phyloP scores from a whole-genome alignment of 2,329 filamentous ascomycete species.

The Escovopsis sp. region DNA sequence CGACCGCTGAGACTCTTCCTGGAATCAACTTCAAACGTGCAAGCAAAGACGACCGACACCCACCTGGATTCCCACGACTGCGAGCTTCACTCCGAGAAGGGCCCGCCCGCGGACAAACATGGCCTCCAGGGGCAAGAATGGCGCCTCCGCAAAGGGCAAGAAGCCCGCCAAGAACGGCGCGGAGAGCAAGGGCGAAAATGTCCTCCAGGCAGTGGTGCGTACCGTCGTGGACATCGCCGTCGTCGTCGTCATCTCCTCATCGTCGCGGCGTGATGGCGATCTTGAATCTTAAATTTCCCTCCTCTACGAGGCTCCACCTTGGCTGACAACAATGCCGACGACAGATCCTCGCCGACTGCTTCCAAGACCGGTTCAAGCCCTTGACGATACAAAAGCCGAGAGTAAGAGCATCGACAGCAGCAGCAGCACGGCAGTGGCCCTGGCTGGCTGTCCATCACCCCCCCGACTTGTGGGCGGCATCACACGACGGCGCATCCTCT shows the following conservation, averaged over 20 bases:
- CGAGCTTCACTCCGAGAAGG: too few species aligned
- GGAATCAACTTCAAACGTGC: too few species aligned
- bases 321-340: too few species aligned
- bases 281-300: too few species aligned
- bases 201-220: slow-evolving; percentile 41
- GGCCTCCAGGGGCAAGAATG: slow-evolving; percentile 30
- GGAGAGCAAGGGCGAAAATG: slow-evolving; percentile 42
- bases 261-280: too few species aligned
- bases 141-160: slow-evolving; percentile 32
- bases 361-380: slow-evolving; percentile 79
- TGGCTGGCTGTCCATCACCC: neutral
- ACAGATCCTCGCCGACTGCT: slow-evolving; percentile 83
- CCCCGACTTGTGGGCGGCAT: too few species aligned
- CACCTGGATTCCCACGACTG: too few species aligned
- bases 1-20: too few species aligned
- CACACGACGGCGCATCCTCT: too few species aligned
- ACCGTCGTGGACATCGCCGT: slow-evolving; percentile 12
- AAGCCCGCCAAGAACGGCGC: slow-evolving; percentile 34
- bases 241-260: slow-evolving; percentile 2
- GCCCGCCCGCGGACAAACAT: too few species aligned
- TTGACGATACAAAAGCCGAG: slow-evolving; percentile 80
- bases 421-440: neutral
- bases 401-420: slow-evolving; percentile 28
- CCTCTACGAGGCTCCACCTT: too few species aligned
- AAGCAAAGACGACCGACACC: too few species aligned